Evolutionary conservation across 208 protist genomes (phyloP), one percentile per base, ranked within the genome.

Genomic region (Leishmania arabica): DNA sequence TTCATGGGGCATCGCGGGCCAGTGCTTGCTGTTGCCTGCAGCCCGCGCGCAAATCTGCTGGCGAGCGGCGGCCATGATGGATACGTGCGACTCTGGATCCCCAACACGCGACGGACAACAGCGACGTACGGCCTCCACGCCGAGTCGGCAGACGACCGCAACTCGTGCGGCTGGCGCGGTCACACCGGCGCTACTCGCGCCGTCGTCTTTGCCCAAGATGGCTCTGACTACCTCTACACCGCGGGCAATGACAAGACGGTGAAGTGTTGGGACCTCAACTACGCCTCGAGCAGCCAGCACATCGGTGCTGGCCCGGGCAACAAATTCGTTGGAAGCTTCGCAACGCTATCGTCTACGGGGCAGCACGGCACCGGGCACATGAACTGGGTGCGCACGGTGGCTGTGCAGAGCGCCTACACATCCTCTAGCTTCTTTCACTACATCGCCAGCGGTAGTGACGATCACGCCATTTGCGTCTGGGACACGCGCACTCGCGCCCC

Each of bases 391-490:
- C 89, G 94, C 40, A 84, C 88, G 15, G 60, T 94, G 3, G 87
- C 91, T 40, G 90, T 96, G 47, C 91, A 79, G 90, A 82, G 31
- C 62, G 84, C 83, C 45, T 75, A 34, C 37, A 60, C 78, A 8
- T 45, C 80, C 27, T 65, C 73, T 1, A 72, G 27, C 42, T 88
- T 82, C 75, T 88, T 65, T 34, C 86, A 85, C 82, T 91, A 87
- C 83, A 79, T 97, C 9, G 94, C 93, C 54, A 96, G 91, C 72
- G 97, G 95, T 31, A 90, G 91, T 13, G 95, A 98, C 68, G 97
- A 98, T 84, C 75, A 86, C 17, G 82, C 80, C 19, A 89, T 97
- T 60, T 82, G 87, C 49, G 84, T 99, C 51, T 99, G 95, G 95
- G 95, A 98, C 77, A 79, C 89, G 0, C 90, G 90, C 60, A 86